A percentile compares a stretch with the other conserved stretches of the same genome.
phyloP scores from a whole-genome alignment of 2,329 filamentous ascomycete species.

The Colletotrichum sp. region DNA sequence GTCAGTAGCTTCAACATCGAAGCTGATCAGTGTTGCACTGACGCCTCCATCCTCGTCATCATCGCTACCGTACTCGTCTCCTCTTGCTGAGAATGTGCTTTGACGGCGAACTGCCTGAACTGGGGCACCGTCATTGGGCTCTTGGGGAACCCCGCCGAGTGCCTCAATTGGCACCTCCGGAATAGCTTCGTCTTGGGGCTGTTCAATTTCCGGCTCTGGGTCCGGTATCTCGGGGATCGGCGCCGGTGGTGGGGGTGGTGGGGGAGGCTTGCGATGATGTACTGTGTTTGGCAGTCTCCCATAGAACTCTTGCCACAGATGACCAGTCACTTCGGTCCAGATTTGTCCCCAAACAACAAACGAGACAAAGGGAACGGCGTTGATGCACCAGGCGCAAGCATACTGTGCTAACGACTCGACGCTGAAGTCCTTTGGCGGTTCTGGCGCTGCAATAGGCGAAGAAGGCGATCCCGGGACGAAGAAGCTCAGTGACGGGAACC shows the following conservation, averaged over 20 bases:
- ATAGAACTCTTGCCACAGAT: conserved; percentile 45
- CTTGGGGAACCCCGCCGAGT: background rate
- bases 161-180: background rate
- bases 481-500: conserved; percentile 52
- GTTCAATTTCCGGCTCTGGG: background rate
- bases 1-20: conserved; percentile 65
- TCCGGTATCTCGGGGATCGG: conserved; percentile 10
- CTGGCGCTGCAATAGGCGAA: conserved; percentile 56
- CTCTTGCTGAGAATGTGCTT: conserved; percentile 53
- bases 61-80: conserved; percentile 59
- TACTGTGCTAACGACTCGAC: conserved; percentile 46
- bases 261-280: conserved; percentile 29
- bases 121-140: conserved; percentile 25
- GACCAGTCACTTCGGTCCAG: conserved; percentile 38
- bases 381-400: conserved; percentile 45
- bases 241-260: conserved; percentile 23
- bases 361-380: conserved; percentile 50
- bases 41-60: conserved; percentile 62
- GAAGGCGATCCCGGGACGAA: conserved; percentile 60
- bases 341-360: conserved; percentile 49
- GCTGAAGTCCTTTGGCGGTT: conserved; percentile 43
- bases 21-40: conserved; percentile 63
- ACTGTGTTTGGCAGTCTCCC: conserved; percentile 43
- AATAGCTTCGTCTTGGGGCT: background rate
- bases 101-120: conserved; percentile 43